phyloP scores from a whole-genome alignment of 768 basidiomycete species.

The Erythrobasidium yunnanense region DNA sequence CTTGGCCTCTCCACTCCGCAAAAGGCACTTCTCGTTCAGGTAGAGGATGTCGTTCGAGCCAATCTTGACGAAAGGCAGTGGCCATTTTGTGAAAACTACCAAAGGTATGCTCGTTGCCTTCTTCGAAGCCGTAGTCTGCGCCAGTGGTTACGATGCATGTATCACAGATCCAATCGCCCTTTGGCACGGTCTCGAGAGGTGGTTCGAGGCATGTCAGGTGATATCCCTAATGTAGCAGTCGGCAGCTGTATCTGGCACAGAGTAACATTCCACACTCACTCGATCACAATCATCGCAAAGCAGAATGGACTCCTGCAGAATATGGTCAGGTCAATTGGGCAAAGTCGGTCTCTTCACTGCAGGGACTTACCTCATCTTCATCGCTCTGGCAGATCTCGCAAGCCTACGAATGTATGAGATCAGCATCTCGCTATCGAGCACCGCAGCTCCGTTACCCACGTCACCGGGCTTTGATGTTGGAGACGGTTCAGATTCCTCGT shows the following conservation, averaged over 20 bases:
- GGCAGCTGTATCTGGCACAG: neutral
- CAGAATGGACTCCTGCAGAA: slow-evolving; percentile 61
- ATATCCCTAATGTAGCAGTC: slow-evolving; percentile 51
- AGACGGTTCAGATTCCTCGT: no score
- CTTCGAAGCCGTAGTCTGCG: slow-evolving; percentile 94
- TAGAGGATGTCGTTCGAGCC: slow-evolving; percentile 57
- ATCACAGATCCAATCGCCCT: slow-evolving; percentile 92
- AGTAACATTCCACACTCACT: neutral
- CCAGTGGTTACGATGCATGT: slow-evolving; percentile 82
- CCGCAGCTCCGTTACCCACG: neutral
- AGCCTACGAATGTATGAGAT: slow-evolving; percentile 41
- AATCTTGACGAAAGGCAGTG: slow-evolving; percentile 70
- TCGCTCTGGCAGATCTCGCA: slow-evolving; percentile 91
- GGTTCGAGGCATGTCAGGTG: slow-evolving; percentile 96
- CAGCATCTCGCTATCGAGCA: neutral
- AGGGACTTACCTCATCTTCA: slow-evolving; percentile 66
- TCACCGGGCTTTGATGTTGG: no score
- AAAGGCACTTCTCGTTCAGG: slow-evolving; percentile 33
- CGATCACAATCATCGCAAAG: slow-evolving; percentile 79
- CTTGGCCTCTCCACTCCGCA: slow-evolving; percentile 48
- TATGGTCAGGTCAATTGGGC: no score
- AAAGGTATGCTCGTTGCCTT: slow-evolving; percentile 89
- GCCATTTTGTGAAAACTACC: slow-evolving; percentile 86
- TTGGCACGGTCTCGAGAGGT: slow-evolving; percentile 70
- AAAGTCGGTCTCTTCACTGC: no score